These are phyloP conservation scores for Suillus subluteus DNA, from an alignment of 768 basidiomycete species.

Conservation along the genomic window DNA sequence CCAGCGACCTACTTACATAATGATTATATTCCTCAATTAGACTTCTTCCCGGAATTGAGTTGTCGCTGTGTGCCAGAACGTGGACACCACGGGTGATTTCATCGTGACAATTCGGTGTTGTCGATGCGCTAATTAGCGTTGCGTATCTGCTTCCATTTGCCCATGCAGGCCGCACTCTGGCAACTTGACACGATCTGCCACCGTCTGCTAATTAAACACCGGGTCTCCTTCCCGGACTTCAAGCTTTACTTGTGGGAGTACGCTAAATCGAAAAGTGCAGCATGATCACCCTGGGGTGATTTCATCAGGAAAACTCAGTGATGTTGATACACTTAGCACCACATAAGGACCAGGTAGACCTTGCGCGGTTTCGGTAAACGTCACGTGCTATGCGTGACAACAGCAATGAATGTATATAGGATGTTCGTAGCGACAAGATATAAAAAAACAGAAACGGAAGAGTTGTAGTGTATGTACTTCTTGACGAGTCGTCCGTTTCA, in stretches of 20 bases:
- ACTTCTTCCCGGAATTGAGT: conserved; percentile 7
- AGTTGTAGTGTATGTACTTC: no score
- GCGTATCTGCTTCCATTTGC: neutral
- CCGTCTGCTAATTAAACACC: neutral
- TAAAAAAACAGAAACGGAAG: no score
- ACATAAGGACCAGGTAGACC: no score
- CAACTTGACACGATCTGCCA: neutral
- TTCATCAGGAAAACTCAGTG: neutral
- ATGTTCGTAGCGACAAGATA: no score
- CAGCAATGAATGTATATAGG: no score
- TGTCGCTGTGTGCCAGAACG: no score
- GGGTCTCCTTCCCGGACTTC: conserved; percentile 13
- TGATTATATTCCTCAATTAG: conserved; percentile 20
- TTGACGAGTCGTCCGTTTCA: no score
- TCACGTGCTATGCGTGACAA: no score
- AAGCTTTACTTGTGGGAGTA: neutral
- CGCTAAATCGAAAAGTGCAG: neutral
- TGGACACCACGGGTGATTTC: neutral
- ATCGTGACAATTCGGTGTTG: neutral
- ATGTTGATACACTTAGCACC: neutral
- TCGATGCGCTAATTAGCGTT: neutral
- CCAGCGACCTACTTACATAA: conserved; percentile 6
- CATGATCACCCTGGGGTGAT: neutral
- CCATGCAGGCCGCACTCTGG: no score
- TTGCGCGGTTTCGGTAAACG: no score